Evolutionary conservation across 2,329 filamentous ascomycete species (phyloP), one percentile per base, ranked within the genome.

Genomic region (Fusarium udum): DNA sequence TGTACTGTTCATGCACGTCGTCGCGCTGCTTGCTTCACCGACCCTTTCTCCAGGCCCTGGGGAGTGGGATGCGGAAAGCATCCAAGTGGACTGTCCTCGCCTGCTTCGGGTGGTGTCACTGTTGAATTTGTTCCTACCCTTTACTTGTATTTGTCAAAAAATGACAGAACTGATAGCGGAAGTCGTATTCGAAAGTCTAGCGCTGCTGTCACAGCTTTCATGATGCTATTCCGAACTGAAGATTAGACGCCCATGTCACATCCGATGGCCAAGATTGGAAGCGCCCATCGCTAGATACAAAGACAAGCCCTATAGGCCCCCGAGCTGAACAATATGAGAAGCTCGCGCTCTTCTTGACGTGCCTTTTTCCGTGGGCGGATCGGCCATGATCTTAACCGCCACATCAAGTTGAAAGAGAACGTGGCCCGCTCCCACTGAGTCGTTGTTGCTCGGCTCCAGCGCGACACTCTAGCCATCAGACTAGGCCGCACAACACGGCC

Each of bases 1-100:
- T 75, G 75, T 78, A 73, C 76, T 78, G 78, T 79, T 79, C 78
- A 79, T 79, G 79, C 79, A 80, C 69, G 72, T 76, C 68, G 65
- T 77, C 62, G 72, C 63, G 76, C 75, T 78, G 73, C 77, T 71
- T 78, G 73, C 77, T 71, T 80, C 78, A 80, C 78, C 78, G 78
- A 80, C 78, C 76, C 68, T 79, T 78, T 73, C 68, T 56, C 48
- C 61, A 46, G 67, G 67, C 58, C 61, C 49, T 66, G 46, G 53
- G 60, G 64, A 75, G 64, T 73, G 64, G 64, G 53, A 75, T 69
- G 61, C 58, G 59, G 67, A 72, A 66, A 65, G 59, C 59, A 69
- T 60, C 71, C 67, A 69, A 65, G 71, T 74, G 67, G 72, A 62
- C 65, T 67, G 59, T 64, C 61, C 45, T 75, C 58, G 68, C 42